Evolutionary conservation across 345 rosid genomes (phyloP), one percentile per base, ranked within the genome.

Genomic region (Salix dunnii): DNA sequence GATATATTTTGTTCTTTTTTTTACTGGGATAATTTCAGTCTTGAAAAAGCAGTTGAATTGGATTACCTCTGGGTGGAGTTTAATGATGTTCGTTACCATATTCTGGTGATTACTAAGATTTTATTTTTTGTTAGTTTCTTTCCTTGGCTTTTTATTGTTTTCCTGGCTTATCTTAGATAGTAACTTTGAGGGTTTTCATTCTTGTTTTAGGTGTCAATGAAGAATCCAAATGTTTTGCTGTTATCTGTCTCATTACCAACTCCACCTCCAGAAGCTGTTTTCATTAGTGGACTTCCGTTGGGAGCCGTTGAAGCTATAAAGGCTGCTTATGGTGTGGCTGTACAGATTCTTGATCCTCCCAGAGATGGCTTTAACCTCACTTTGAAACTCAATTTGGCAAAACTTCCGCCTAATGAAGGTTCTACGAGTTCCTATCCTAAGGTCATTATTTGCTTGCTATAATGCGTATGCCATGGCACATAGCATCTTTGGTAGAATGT

Each of bases 331-430:
- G 95, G 91, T 28, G 86, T 82, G 0, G 87, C 82, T 28, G 96
- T 94, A 53, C 99, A 96, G 80, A 96, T 96, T 72, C 96, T 96
- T 67, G 99, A 96, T 86, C 98, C 99, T 78, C 99, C 98, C 17
- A 87, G 93, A 82, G 98, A 94, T 84, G 98, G 98, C 77, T 96
- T 88, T 81, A 92, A 91, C 82, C 89, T 96, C 78, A 96, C 97
- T n/a, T 66, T 96, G 81, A 96, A 94, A 81, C 87, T 96, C 68
- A 96, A 94, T 76, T 88, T 96, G 73, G 89, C 89, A 9, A 94
- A 96, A 87, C 86, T 94, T 81, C 97, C 93, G 77, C 86, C 87
- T 3, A 86, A 94, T 84, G 97, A 96, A 96, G 99, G 98, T 93
- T 87, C 82, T 73, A 64, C 74, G 58, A 74, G 72, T 91, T 88